Percentiles rank a stretch among this genome's conserved stretches.
Conservation (phyloP, 2,329 filamentous ascomycete species). For the Neopestalotiopsis clavispora region DNA sequence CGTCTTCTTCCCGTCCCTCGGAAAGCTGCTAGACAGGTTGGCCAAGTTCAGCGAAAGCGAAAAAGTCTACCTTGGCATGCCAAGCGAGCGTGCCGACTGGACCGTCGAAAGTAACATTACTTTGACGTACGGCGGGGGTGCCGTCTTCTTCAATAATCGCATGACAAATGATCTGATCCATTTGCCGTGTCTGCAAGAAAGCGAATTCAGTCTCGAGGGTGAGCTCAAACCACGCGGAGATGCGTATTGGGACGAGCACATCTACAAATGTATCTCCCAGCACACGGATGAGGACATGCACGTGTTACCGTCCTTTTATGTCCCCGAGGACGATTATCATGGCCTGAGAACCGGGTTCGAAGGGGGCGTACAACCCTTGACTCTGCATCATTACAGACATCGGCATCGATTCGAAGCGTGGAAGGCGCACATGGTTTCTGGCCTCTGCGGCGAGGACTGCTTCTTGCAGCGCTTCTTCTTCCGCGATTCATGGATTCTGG, state of each 20-base stretch:
- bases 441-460: constrained; percentile 49
- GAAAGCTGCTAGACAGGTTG: constrained; percentile 43
- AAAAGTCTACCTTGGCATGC: constrained; percentile 47
- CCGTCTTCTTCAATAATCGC: constrained; percentile 44
- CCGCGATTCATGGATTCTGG: constrained; percentile 48
- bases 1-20: constrained; percentile 50
- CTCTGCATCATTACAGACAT: constrained; percentile 44
- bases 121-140: constrained; percentile 50
- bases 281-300: constrained; percentile 43
- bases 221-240: constrained; percentile 10
- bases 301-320: constrained; percentile 48
- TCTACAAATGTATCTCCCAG: constrained; percentile 45
- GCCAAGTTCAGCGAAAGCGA: constrained; percentile 37
- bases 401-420: constrained; percentile 45
- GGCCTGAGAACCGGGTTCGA: constrained; percentile 39
- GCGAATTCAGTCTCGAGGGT: constrained; percentile 8
- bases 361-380: constrained; percentile 44
- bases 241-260: constrained; percentile 44
- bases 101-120: constrained; percentile 39
- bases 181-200: constrained; percentile 42
- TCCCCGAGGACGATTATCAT: constrained; percentile 39
- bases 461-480: constrained; percentile 54
- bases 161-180: constrained; percentile 40
- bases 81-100: constrained; percentile 51
- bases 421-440: constrained; percentile 46